Conservation (phyloP, 2,329 filamentous ascomycete species). For the Periglandula ipomoeae region DNA sequence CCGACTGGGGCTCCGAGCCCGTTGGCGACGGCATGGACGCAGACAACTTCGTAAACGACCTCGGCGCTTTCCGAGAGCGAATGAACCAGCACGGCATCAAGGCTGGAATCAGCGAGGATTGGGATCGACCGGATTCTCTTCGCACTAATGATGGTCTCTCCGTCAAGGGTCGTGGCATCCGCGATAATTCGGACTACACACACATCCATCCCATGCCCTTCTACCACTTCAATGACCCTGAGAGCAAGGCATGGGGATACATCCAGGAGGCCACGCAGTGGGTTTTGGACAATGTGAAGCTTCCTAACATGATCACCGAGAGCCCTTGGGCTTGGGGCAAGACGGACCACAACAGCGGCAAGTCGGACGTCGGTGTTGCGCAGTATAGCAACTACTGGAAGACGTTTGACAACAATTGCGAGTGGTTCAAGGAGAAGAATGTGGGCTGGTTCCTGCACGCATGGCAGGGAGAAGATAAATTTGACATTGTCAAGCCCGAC, state of each 20-base stretch:
- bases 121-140: too few species aligned
- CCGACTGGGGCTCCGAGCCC: too few species aligned
- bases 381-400: constrained; percentile 13
- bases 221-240: constrained; percentile 10
- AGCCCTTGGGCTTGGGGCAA: constrained; percentile 14
- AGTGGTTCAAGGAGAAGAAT: constrained; percentile 11
- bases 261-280: constrained; percentile 11
- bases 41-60: too few species aligned
- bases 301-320: constrained; percentile 12
- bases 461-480: constrained; percentile 12
- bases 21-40: too few species aligned
- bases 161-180: constrained; percentile 10
- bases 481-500: constrained; percentile 11
- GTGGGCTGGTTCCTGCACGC: constrained; percentile 15
- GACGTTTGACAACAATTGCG: constrained; percentile 12
- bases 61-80: too few species aligned
- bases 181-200: constrained; percentile 12
- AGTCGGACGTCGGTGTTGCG: constrained; percentile 9
- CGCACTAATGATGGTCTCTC: constrained; percentile 9
- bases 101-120: too few species aligned
- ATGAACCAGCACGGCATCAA: too few species aligned
- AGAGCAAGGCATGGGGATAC: constrained; percentile 11
- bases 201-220: constrained; percentile 16
- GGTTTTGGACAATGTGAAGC: constrained; percentile 10
- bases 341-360: too few species aligned